A percentile compares a stretch with the other conserved stretches of the same genome.
These are phyloP conservation scores for Avena sativa DNA, from an alignment of 176 grass and related monocot species.

Conservation along the genomic window DNA sequence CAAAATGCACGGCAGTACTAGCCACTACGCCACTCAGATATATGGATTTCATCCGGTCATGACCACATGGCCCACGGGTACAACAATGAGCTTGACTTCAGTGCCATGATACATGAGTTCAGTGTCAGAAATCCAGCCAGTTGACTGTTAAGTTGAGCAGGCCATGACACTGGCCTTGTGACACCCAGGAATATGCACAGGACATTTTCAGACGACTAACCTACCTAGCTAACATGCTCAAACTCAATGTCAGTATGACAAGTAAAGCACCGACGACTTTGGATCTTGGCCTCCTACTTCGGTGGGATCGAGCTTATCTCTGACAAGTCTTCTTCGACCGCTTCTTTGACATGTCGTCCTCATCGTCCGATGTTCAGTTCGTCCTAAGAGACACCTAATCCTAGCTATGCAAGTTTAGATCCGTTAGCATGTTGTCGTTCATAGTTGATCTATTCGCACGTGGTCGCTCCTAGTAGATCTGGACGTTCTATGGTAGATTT, in stretches of 20 bases:
- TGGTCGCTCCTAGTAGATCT: too few species aligned
- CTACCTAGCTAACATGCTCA: conserved; percentile 12
- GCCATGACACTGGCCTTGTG: not conserved
- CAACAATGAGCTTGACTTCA: not conserved
- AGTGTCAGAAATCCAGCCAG: not conserved
- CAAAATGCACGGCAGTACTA: not conserved
- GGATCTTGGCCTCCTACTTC: too few species aligned
- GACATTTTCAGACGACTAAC: conserved; percentile 46
- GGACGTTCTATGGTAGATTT: too few species aligned
- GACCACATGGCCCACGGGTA: not conserved
- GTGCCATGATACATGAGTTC: conserved; percentile 25
- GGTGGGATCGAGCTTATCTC: too few species aligned
- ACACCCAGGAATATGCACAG: conserved; percentile 33
- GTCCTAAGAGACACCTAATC: too few species aligned
- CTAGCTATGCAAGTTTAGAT: too few species aligned
- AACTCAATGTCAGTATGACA: not conserved
- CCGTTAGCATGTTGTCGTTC: too few species aligned
- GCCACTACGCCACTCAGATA: not conserved
- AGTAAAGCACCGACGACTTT: too few species aligned
- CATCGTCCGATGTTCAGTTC: too few species aligned
- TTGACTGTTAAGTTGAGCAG: conserved; percentile 8
- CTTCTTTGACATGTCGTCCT: too few species aligned
- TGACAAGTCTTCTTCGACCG: too few species aligned
- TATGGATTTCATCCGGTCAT: not conserved
- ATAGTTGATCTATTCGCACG: too few species aligned